Base-by-base conservation (phyloP, 75 land plant genomes). In the Larix kaempferi region DNA sequence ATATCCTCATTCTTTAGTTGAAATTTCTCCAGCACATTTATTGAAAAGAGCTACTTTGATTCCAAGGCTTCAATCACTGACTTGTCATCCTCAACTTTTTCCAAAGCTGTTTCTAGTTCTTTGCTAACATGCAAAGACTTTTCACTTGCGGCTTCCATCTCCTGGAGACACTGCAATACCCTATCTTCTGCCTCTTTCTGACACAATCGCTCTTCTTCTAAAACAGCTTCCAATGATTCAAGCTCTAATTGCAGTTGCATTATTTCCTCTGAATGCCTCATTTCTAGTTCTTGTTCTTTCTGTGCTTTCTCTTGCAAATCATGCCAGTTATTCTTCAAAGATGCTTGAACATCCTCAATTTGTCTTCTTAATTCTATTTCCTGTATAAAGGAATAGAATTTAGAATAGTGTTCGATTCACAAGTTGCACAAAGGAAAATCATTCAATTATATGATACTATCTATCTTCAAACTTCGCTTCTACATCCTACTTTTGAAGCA, bases 161-260 rank as follows among this genome's bases (percentile, higher is more conserved):
- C 83, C 56, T 63, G 77, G 7, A 16, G 64, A 26, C 83, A 66
- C 41, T 75, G 49, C 16, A 56, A 21, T 61, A 60, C 78, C 63
- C 74, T 83, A 41, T 84, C 82, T 71, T 95, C 91, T 74, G 79
- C 74, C 80, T 89, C 81, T 56, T 33, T 7, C 29, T 76, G 77
- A 76, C 74, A 67, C 67, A 82, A 71, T 39, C 75, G 89, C 74
- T 88, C 91, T 77, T 91, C 96, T 77, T 88, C 78, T 22, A 89
- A 77, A 61, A 87, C 82, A 26, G 80, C 71, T 57, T 91, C 87
- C 52, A 91, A 74, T 67, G 94, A 82, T 75, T 93, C 93, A 74
- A 92, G 75, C 88, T 94, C 95, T 71, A 89, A 74, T 77, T 89
- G 90, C 80, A 90, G 84, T 83, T 93, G 82, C 82, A 89, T 19